Base-by-base conservation (phyloP, 768 basidiomycete species). In the Mycena polygramma region DNA sequence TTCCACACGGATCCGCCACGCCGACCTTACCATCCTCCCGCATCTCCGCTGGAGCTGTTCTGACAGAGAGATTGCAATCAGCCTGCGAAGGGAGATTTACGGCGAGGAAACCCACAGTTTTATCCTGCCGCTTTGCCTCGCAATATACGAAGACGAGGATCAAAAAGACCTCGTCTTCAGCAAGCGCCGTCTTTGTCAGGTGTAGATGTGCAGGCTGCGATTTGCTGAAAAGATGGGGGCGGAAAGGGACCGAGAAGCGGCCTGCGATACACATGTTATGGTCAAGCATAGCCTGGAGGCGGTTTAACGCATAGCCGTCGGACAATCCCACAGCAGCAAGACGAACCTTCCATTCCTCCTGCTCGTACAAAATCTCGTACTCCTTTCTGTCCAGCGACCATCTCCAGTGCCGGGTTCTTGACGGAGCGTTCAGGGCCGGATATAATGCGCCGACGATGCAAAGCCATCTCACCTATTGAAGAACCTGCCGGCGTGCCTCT, bases 161-260 rank as follows among this genome's bases (percentile, higher is more conserved):
- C 68, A 83, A 70, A 59, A 83, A 83, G 10, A 83, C 76, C 62
- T 83, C 82, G 53, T 83, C 82, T 19, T 80, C 82, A 17, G 77
- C 77, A 39, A 87, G 74, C 1, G 85, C 85, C n/a, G 75, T 77
- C 41, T 80, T 78, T 35, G 80, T 81, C 24, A 88, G 74, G 41
- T 83, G 79, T 36, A 89, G 64, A 0, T 78, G 75, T 11, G 85
- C 74, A 0, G 86, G 83, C 52, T 82, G 81, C 22, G 78, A 66
- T 70, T 87, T 86, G 35, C 79, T 80, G 71, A 88, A 87, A 8
- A 89, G 76, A 63, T 85, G 84, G 4, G 86, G 86, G n/a, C 87
- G 84, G 61, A 81, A 84, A 1, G 87, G 83, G 6, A 86, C 84
- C 4, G 76, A 73, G 51, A 87, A 84, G 7, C 79, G 80, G 7